Base-by-base conservation (phyloP, 192 early-diverging fungal species). In the Mortierella antarctica region DNA sequence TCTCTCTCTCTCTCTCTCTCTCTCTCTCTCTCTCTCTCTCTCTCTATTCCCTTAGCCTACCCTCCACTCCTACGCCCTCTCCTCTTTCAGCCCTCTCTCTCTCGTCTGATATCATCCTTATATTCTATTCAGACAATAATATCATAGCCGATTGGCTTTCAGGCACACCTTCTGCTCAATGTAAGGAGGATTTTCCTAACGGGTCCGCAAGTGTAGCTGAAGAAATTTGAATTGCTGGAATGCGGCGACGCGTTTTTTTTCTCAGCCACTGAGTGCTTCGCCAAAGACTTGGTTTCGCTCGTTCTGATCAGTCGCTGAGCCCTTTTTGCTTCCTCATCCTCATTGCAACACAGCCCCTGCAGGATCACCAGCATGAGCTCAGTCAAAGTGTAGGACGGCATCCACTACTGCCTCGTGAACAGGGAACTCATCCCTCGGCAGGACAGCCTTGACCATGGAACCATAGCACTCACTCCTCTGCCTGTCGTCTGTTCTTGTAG, bases 331-430 rank as follows among this genome's bases (percentile, higher is more conserved):
- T 31, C 31, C 3, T 31, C 31, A 31, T 31, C 1, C 31, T 31
- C 31, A 31, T 31, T 31, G 31, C 31, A 31, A 31, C 31, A 31
- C 31, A 31, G 31, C 31, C 31, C 31, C 17, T 51, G 39, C 62
- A 65, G 39, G 46, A 50, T 52, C 62, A 65, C 17, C 31, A 67
- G 15, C 62, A 79, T 79, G 76, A 69, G 61, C 59, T 71, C 76
- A 20, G 76, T 79, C 69, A 79, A 79, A 67, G 69, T 68, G 76
- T 79, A 71, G 59, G 64, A 12, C 41, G 14, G 31, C 57, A 59
- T 59, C 14, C 11, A 7, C 7, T 12, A 8, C 8, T 14, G 14
- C 7, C 17, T 31, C 47, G 6, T 14, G 7, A 20, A 10, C 7
- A 14, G 23, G n/a, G 42, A 47, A 6, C 18, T 23, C 7, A 9